Evolutionary conservation across 768 basidiomycete genomes (phyloP).

Genomic region (Lanmaoa pseudosensibilis): DNA sequence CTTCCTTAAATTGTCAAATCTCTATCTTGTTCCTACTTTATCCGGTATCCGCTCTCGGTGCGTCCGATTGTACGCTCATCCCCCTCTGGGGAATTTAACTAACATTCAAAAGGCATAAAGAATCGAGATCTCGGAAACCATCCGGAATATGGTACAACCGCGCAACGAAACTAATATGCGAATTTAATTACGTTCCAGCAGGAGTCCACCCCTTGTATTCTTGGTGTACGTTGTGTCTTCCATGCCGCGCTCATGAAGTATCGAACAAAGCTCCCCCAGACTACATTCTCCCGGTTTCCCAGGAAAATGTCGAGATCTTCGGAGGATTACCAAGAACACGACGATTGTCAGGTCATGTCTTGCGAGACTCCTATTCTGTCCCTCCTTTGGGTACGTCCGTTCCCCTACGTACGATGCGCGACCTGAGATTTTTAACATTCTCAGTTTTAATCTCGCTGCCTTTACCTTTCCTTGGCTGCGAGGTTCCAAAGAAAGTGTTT

Average conservation of each 20-base stretch:
- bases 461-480: conserved; percentile 7
- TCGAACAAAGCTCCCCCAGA: not conserved
- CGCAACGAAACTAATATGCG: not conserved
- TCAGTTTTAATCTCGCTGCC: not conserved
- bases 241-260: not conserved
- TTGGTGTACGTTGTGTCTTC: not conserved
- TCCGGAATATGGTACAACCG: not conserved
- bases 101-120: not conserved
- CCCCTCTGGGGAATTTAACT: not conserved
- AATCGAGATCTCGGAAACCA: not conserved
- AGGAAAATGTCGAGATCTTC: not conserved
- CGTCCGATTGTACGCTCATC: not conserved
- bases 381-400: not conserved
- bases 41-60: not conserved
- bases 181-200: not conserved
- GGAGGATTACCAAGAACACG: not conserved
- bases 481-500: not conserved
- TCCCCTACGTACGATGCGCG: not conserved
- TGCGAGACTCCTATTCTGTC: not conserved
- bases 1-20: not conserved
- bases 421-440: not conserved
- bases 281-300: not conserved
- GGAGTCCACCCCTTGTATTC: too few relatives aligned
- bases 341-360: not conserved
- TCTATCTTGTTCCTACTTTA: not conserved